Evolutionary conservation across 495 filamentous ascomycete genomes (phyloP), one percentile per base, ranked within the genome.

Genomic region (Aspergillus incahuasiensis): DNA sequence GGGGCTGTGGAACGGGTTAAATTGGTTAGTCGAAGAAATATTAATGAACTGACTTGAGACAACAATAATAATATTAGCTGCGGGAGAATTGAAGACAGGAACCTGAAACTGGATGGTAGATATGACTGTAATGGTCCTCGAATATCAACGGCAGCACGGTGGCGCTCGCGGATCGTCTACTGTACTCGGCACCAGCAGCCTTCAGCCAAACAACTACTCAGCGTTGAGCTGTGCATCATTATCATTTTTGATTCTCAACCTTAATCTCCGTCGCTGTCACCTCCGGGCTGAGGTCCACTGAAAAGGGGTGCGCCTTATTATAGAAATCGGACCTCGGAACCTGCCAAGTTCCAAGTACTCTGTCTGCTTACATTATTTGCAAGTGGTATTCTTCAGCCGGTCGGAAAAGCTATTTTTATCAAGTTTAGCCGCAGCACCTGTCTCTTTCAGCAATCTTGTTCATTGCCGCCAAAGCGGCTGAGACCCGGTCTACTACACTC

Each of bases 381-480:
- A n/a, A n/a, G n/a, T 28, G 3, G 3, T 28, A 28, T 3, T 22
- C 30, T 49, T 49, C 47, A 49, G 30, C 47, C 32, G 28, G 3
- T 39, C 47, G 30, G 20, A 16, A 11, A n/a, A n/a, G 13, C 48
- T 50, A 50, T 50, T 50, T 50, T 50, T 50, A 50, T 49, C 47
- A 15, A 28, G 45, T n/a, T 47, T 48, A 48, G 45, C 25, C 45
- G 45, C 45, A 34, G 45, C 18, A 28, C 25, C 45, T 25, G 24
- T 49, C 9, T 49, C 3, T 50, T 50, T 34, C 34, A 50, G 48
- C 40, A 50, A 50, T 24, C 30, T 13, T 8, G 11, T 30, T 8
- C 48, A 25, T 15, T 6, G 3, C 43, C 41, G 24, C 48, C 48
- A 20, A 50, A 28, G 48, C 15, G 48, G 34, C 48, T 50, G 20